Base-by-base conservation (phyloP, 2,329 filamentous ascomycete species). In the Grosmannia huntii region DNA sequence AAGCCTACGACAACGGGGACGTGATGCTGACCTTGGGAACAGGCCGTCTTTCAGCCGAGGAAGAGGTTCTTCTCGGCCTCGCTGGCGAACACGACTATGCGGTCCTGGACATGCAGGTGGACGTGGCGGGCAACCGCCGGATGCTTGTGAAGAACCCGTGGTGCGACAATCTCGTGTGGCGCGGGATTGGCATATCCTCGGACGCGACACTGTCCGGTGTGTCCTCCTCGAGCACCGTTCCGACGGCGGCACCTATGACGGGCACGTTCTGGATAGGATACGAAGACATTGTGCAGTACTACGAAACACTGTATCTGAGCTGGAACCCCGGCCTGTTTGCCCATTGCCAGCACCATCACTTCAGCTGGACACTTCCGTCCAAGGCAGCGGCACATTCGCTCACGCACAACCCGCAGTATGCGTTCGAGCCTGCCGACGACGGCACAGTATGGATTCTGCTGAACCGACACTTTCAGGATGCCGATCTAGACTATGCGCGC, bases 211-310 rank as follows among this genome's bases (percentile, higher is more conserved):
- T 27, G 38, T 16, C 61, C 5, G 48, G 16, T 31, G 48, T n/a
- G 60, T 62, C 27, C 65, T 59, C 59, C 58, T 62, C 27, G 62
- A 46, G 46, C 33, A 50, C 57, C 10, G 31, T 41, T 3, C 12
- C n/a, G n/a, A 50, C 50, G 5, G 14, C 57, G 12, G 10, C 52
- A 23, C 66, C 71, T 23, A 70, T 72, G 31, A 85, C 86, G 0
- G 90, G 90, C n/a, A 89, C 87, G 0, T 95, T 96, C 67, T 97
- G 94, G 92, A 95, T 97, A 72, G 84, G 86, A 27, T 83, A 94
- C 31, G 88, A 95, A 64, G 88, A 90, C 63, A 84, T 96, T 4
- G 81, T 89, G 41, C 90, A 96, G 66, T 85, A 96, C 67, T 99
- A 96, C 62, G 90, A 97, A 68, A 95, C 91, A 21, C 82, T 99